These are phyloP conservation scores for Blastosporella zonata DNA, from an alignment of 1,284 basidiomycete species.

Conservation along the genomic window DNA sequence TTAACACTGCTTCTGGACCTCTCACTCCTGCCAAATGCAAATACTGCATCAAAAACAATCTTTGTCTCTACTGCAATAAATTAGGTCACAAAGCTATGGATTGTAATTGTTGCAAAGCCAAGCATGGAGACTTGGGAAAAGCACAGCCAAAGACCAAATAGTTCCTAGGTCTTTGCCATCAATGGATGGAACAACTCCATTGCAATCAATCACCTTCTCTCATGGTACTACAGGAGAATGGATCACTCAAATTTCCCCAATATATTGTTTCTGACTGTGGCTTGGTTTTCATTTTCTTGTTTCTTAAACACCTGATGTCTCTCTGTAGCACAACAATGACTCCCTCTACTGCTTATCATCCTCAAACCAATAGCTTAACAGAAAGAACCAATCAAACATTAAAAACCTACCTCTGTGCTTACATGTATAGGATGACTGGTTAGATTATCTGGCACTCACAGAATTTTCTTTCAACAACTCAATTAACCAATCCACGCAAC, in stretches of 20 bases:
- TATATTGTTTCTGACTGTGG: slow-evolving; percentile 31
- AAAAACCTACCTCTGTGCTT: slow-evolving; percentile 36
- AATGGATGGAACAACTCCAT: slow-evolving; percentile 21
- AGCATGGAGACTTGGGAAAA: not conserved
- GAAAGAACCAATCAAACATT: slow-evolving; percentile 43
- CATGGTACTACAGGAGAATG: too few species aligned
- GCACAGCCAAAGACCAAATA: not conserved
- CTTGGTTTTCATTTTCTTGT: slow-evolving; percentile 30
- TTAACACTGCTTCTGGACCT: slow-evolving; percentile 13
- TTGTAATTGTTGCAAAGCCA: not conserved
- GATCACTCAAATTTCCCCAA: slow-evolving; percentile 25
- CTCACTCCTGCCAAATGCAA: slow-evolving; percentile 27
- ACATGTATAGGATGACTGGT: slow-evolving; percentile 46
- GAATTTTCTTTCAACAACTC: slow-evolving; percentile 47
- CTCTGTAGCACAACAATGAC: slow-evolving; percentile 22
- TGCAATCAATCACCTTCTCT: not conserved
- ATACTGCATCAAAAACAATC: slow-evolving; percentile 13
- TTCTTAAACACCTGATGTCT: slow-evolving; percentile 25
- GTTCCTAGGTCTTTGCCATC: not conserved
- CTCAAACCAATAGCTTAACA: slow-evolving; percentile 35
- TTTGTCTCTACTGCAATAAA: slow-evolving; percentile 30
- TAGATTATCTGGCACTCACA: slow-evolving; percentile 36
- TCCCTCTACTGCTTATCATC: slow-evolving; percentile 29
- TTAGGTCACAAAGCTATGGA: slow-evolving; percentile 22
- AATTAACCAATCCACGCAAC: slow-evolving; percentile 31